Evolutionary conservation across 202 grass and related monocot genomes (phyloP), one percentile per base, ranked within the genome.

Genomic region (Carex sylvatica): DNA sequence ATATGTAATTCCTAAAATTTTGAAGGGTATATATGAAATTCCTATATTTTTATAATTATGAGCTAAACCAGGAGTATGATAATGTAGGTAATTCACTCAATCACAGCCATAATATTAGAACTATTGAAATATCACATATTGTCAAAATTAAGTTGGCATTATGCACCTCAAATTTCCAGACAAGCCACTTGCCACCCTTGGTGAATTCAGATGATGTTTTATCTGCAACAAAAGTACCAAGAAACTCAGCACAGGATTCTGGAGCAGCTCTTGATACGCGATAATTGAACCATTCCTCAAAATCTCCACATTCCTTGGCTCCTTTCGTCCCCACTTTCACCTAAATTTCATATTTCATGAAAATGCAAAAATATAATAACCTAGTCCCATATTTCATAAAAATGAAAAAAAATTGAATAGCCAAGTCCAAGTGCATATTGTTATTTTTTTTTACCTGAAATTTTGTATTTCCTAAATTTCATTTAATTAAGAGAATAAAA

Each of bases 231-330:
- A 98, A 98, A 77, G 89, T 98, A 56, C 95, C 92, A 30, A 98
- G 84, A 81, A 98, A 98, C 44, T 98, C 84, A 7, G 95, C 95
- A 71, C 95, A 95, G 70, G 92, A 71, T 65, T 98, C 86, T 16
- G 95, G 92, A 72, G 95, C 89, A 65, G 91, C 89, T 84, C 95
- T 91, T 0, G 91, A 85, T 71, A 95, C 85, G 4, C 95, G 95
- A 67, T 98, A 98, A 83, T 98, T 98, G 80, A 98, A 98, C 95
- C 95, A 98, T 85, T 98, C 95, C 80, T 95, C 95, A 65, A 93
- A 98, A 64, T 98, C 95, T 42, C 92, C 95, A 85, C 89, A 98
- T 86, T 98, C 92, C 84, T 95, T 83, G 1, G 95, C 92, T 77
- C 95, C 95, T 11, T 49, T 33, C 28, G 87, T 94, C 49, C 88